Percentiles rank a stretch among this genome's conserved stretches.
phyloP scores from a whole-genome alignment of 2,329 filamentous ascomycete species.

The Pseudohalonectria lignicola region DNA sequence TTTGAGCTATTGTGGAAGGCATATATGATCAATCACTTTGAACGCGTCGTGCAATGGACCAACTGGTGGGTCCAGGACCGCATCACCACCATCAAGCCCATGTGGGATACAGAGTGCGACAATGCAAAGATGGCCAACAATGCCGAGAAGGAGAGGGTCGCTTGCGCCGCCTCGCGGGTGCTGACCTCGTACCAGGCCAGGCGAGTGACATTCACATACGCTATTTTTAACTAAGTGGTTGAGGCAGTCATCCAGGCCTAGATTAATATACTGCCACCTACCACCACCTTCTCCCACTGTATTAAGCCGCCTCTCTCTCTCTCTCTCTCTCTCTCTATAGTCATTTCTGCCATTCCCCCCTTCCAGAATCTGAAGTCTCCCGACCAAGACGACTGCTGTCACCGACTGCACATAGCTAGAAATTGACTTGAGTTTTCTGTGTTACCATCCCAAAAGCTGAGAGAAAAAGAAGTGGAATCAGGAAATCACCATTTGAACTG shows the following conservation, averaged over 20 bases:
- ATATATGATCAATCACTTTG: neutral
- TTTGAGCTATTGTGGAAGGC: neutral
- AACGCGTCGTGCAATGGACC: neutral
- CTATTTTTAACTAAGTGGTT: neutral
- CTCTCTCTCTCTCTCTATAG: neutral
- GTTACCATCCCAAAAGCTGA: too few species aligned
- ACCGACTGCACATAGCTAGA: too few species aligned
- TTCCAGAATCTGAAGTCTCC: too few species aligned
- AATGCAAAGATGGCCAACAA: neutral
- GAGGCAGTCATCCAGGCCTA: neutral
- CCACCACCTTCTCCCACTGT: neutral
- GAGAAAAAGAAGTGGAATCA: too few species aligned
- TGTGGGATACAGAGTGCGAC: neutral
- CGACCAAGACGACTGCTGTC: too few species aligned
- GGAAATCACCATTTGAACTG: too few species aligned
- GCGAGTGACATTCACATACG: neutral
- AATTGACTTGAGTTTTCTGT: too few species aligned
- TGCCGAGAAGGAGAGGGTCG: neutral
- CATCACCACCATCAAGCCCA: neutral
- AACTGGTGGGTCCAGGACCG: neutral
- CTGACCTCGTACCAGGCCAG: neutral
- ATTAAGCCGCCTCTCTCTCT: too few species aligned
- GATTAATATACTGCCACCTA: neutral
- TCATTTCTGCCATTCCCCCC: neutral
- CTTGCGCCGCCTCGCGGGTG: neutral